phyloP scores from a whole-genome alignment of 2,329 filamentous ascomycete genomes.

The Neobulgaria alba region DNA sequence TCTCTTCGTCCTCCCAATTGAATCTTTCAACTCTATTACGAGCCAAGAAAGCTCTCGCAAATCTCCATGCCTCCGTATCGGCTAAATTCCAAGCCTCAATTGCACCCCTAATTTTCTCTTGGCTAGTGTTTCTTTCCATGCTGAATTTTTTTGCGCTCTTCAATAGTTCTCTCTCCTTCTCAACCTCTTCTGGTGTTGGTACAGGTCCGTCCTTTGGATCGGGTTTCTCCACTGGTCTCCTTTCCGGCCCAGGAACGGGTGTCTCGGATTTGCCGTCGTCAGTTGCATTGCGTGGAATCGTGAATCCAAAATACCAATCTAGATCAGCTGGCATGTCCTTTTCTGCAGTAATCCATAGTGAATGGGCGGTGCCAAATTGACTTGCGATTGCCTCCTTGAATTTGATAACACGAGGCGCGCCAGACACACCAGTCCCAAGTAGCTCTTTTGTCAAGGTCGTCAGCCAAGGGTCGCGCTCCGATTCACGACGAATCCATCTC shows the following conservation, averaged over 20 bases:
- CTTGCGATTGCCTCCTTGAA: constrained; percentile 79
- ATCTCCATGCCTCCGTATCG: constrained; percentile 71
- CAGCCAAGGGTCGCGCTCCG: constrained; percentile 73
- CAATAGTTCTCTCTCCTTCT: constrained; percentile 47
- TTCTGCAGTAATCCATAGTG: constrained; percentile 77
- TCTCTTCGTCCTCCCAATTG: constrained; percentile 64
- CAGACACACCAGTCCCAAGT: constrained; percentile 53
- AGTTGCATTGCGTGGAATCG: constrained; percentile 52
- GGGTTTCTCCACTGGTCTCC: constrained; percentile 41
- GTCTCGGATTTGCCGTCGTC: constrained; percentile 46
- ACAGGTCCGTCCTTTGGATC: constrained; percentile 41
- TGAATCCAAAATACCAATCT: constrained; percentile 86
- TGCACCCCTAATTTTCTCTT: constrained; percentile 41
- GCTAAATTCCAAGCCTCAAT: constrained; percentile 61
- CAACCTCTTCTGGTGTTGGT: constrained; percentile 43
- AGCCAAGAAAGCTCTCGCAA: constrained; percentile 59
- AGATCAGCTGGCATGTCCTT: constrained; percentile 52
- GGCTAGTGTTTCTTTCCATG: constrained; percentile 34
- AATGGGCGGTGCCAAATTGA: constrained; percentile 51
- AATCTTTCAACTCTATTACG: constrained; percentile 52
- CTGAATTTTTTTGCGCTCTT: constrained; percentile 42
- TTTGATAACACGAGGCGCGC: constrained; percentile 56
- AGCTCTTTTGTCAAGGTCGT: constrained; percentile 60
- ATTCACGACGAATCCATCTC: constrained; percentile 56
- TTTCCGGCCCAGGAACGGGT: constrained; percentile 49